Evolutionary conservation across 106 monocot species (phyloP).

Genomic region (Dioscorea alata): DNA sequence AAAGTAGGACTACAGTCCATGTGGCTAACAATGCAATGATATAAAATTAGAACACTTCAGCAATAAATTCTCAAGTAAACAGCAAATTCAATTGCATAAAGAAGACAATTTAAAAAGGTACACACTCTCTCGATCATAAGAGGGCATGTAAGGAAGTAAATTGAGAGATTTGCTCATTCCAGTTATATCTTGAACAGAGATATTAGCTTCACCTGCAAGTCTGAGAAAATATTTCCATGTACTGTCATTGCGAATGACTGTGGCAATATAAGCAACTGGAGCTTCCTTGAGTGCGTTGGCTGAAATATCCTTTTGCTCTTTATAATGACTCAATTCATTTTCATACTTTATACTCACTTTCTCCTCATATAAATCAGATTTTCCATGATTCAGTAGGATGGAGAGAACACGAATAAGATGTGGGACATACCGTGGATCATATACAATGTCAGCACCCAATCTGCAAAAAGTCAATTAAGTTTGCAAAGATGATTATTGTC

Average conservation of each 20-base stretch:
- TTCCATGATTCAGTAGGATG: slow-evolving; percentile 28
- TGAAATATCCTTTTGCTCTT: not conserved
- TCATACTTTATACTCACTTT: not conserved
- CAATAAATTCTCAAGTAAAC: no score
- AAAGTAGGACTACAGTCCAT: no score
- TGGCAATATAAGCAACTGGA: slow-evolving; percentile 68
- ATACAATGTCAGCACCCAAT: slow-evolving; percentile 89
- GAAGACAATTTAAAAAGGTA: slow-evolving; percentile 41
- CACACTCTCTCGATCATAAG: slow-evolving; percentile 59
- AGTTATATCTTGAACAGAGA: slow-evolving; percentile 56
- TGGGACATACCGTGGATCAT: slow-evolving; percentile 71
- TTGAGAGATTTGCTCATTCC: slow-evolving; percentile 27
- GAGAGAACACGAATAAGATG: slow-evolving; percentile 74
- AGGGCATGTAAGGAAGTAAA: slow-evolving; percentile 79
- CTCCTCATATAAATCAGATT: not conserved
- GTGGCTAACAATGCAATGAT: no score
- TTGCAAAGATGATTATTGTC: no score
- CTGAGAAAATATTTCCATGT: slow-evolving; percentile 65
- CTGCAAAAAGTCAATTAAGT: slow-evolving; percentile 19
- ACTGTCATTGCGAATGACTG: slow-evolving; percentile 58
- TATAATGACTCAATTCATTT: not conserved
- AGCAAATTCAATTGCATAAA: slow-evolving; percentile 8
- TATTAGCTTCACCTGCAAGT: slow-evolving; percentile 35
- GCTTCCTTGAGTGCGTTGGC: slow-evolving; percentile 5
- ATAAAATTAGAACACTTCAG: no score